Evolutionary conservation across 2,329 filamentous ascomycete genomes (phyloP), one percentile per base, ranked within the genome.

Genomic region (Neospermospora avenae): DNA sequence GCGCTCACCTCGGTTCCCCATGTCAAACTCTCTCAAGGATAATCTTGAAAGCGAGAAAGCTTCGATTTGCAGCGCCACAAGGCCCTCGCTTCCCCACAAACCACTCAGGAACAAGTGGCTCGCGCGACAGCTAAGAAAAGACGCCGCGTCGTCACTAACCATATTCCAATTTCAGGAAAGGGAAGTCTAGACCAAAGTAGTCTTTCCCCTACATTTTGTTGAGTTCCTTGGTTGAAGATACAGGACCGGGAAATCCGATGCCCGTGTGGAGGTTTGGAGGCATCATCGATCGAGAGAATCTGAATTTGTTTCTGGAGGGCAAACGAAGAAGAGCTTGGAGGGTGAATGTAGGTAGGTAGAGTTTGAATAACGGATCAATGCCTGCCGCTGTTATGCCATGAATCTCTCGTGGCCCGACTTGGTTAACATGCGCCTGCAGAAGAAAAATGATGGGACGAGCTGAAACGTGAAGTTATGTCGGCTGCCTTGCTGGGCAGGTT

Each of bases 221-320:
- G 34, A 28, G 34, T 51, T 51, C 46, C 46, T 51, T 51, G 46
- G 46, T 37, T 28, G 5, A 10, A 10, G 5, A 6, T 5, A 31
- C 6, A 31, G 5, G 45, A 14, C 34, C 28, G 46, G n/a, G n/a
- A 28, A 11, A 22, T 18, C 3, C 46, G 18, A 35, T 51, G 22
- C 28, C 46, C 46, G 46, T 22, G 46, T 14, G 35, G 25, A 18
- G 14, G 13, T 48, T 34, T 48, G 45, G 28, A 48, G 45, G 34
- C 46, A 51, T 51, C 46, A 51, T 51, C 46, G 46, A 51, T 51
- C 46, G 46, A 51, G 46, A 51, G n/a, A 18, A 48, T 34, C 8
- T 8, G 4, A 8, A n/a, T 16, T 24, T 28, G 24, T n/a, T 48
- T 13, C 20, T 39, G 11, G 35, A 8, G 4, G 16, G 13, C 11